Base-by-base conservation (phyloP, 2,329 filamentous ascomycete genomes). In the Fusarium illudens region DNA sequence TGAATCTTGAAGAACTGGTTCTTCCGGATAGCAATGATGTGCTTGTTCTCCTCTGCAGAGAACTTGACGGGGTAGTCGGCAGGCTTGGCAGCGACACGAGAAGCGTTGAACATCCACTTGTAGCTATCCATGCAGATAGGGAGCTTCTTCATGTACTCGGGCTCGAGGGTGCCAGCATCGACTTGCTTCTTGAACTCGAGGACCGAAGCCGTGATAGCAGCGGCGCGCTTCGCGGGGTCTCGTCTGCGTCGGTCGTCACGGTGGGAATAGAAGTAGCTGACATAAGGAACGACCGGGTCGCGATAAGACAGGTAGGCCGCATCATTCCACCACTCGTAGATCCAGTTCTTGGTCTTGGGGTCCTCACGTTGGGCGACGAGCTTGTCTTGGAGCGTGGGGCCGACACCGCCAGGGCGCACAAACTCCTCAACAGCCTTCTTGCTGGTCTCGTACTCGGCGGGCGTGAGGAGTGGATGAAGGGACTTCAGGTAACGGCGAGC, bases 241-340 rank as follows among this genome's bases (percentile, higher is more conserved):
- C 94, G 90, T 71, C 95, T 89, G 77, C 90, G 87, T 72, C 93
- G 90, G 81, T 99, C 96, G 80, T 99, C 96, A 71, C 93, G 89
- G 84, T 98, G 95, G 58, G 94, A 97, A 84, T 99, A 99, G 84
- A 99, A 99, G 87, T 99, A 99, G 81, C 93, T 97, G 76, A 99
- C 96, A 78, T 98, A 99, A 65, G 96, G 96, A 17, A 98, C 92
- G 48, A 99, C 93, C 11, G 96, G 96, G 79, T 98, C 96, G 71
- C 95, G 92, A 84, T 98, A 98, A 70, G 83, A 87, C 70, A 99
- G 89, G 82, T 99, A 99, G 61, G 96, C 96, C 5, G 90, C 89
- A 55, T 97, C 89, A 79, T 99, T 98, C 96, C 96, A 99, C 96
- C 96, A 99, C 73, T 99, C 95, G 73, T 91, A 90, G 60, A 99